A percentile compares a stretch with the other conserved stretches of the same genome.
Evolutionary conservation across 2,329 filamentous ascomycete genomes (phyloP).

Genomic region (Escovopsis sp.): DNA sequence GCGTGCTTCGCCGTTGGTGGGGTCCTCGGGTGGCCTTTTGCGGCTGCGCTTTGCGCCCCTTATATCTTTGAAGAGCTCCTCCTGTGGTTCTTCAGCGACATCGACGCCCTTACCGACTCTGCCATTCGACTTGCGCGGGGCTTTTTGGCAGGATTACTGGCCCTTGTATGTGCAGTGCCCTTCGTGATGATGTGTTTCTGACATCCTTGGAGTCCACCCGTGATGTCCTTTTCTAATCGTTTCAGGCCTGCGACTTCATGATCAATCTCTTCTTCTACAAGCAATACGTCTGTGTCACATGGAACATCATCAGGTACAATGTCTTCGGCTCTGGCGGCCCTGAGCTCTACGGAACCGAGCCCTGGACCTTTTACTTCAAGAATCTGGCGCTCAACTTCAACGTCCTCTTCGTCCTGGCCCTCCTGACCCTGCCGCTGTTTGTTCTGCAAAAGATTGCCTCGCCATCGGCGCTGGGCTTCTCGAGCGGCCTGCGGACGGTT

Average conservation of each 20-base stretch:
- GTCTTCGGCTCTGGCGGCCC: constrained; percentile 78
- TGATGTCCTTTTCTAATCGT: neutral
- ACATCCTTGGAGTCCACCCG: too few species aligned
- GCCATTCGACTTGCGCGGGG: constrained; percentile 52
- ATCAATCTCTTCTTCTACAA: constrained; percentile 79
- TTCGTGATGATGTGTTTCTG: too few species aligned
- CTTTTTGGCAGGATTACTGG: constrained; percentile 43
- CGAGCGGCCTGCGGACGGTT: constrained; percentile 58
- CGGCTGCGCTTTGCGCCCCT: constrained; percentile 64
- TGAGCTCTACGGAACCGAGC: constrained; percentile 86
- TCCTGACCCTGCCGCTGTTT: constrained; percentile 61
- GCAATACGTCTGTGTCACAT: constrained; percentile 59
- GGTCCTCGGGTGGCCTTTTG: constrained; percentile 88
- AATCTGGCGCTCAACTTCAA: constrained; percentile 93
- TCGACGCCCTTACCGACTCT: constrained; percentile 43
- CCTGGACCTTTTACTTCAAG: constrained; percentile 91
- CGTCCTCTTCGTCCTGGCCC: constrained; percentile 72
- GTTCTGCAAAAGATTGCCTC: constrained; percentile 54
- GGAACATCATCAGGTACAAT: constrained; percentile 94
- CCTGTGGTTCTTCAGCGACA: constrained; percentile 35
- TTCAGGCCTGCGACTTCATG: constrained; percentile 48
- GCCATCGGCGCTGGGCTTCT: constrained; percentile 43
- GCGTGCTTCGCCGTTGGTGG: constrained; percentile 82
- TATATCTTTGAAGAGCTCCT: constrained; percentile 67
- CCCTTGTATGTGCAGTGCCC: constrained; percentile 56